Base-by-base conservation (phyloP, 805 yeast genomes). In the Ogataea nakhonphanomensis region DNA sequence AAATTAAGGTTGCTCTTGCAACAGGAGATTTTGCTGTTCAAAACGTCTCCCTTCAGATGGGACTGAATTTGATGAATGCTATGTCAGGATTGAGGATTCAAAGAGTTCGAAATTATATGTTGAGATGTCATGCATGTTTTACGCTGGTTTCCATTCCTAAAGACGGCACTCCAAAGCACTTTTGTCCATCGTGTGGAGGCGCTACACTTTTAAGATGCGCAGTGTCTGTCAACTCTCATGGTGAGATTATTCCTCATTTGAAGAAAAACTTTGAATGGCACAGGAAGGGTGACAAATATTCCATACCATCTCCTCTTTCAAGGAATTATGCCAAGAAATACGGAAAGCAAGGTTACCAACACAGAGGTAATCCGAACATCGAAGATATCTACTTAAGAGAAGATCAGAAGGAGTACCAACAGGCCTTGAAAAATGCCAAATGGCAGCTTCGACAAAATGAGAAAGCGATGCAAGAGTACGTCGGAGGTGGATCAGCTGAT, bases 21-120 rank as follows among this genome's bases (percentile, higher is more conserved):
- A 84, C 97, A 0, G 95, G 95, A 21, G 99, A 93, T 76, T 93
- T 91, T 67, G 98, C 99, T 2, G 87, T 91, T 55, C 99, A 93
- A 64, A 93, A 93, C 63, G 96, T 90, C 11, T 77, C 96, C 1
- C 71, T 93, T 66, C 98, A 91, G 62, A 73, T 93, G 53, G 96
- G 96, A 5, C 63, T 93, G 43, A 84, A 86, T 50, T 70, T 91
- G 51, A 83, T 93, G 79, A 90, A 90, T 62, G 71, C 85, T 17
- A 73, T 78, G 67, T 78, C 90, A 1, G 99, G 99, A 14, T 69
- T 81, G 48, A 88, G 82, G 54, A 90, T 93, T 64, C 83, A 78
- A 50, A 78, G 86, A 59, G 84, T 93, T 25, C 76, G 95, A 60
- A 87, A 84, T 67, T 90, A 87, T 61, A 91, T 91, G 97, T 74